Base-by-base conservation (phyloP, 345 rosid genomes). In the Rhizophora mangle region DNA sequence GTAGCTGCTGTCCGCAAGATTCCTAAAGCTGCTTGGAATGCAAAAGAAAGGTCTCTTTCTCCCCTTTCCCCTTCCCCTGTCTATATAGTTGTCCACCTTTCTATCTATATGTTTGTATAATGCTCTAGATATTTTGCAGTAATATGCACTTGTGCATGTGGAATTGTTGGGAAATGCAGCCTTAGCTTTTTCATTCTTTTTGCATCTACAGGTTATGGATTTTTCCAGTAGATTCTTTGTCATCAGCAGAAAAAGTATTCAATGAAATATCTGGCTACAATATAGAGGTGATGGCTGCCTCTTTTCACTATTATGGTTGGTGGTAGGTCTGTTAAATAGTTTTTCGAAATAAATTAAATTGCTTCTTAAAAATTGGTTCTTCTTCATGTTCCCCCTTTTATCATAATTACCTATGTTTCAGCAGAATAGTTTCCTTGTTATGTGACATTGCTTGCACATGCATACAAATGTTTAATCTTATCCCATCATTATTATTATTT, bases 11-110 rank as follows among this genome's bases (percentile, higher is more conserved):
- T 91, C 62, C 95, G 82, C 64, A 87, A 85, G 81, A 83, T 91
- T 80, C 90, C 98, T 49, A 87, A 79, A 72, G 96, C 97, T 74
- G 68, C 83, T 37, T 94, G 98, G 98, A 88, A 88, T 83, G 86
- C 90, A 46, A 91, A 88, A 87, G 98, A 94, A 79, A 91, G 96
- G 98, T 93, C 55, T 76, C 46, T 75, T 75, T 31, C 54, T 26
- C 8, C 26, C 60, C 64, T 56, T 77, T 60, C 51, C 54, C 34
- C 29, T 6, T 62, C 36, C 7, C 6, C 30, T 19, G 30, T 43
- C 19, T 22, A 7, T 62, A 6, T 6, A 10, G 19, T 36, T 7
- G 11, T 43, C 26, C 53, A 3, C 18, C 18, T 43, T 11, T 13
- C 18, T 43, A 43, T 43, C 49, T 43, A 43, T 43, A 13, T 43